phyloP scores from a whole-genome alignment of 306 rosid species.

The Quercus variabilis region DNA sequence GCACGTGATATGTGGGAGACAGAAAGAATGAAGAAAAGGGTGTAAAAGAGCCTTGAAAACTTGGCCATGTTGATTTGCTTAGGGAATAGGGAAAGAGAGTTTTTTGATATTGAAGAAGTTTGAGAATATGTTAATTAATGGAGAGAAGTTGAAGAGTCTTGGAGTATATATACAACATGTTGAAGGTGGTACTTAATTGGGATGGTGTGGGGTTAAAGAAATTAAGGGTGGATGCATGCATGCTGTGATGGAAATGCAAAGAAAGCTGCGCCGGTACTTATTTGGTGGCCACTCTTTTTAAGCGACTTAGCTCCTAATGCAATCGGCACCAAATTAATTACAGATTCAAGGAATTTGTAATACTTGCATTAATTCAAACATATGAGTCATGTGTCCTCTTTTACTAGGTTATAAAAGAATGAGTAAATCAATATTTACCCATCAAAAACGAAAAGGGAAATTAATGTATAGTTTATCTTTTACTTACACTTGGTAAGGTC shows the following conservation, averaged over 20 bases:
- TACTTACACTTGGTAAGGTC: too few relatives aligned
- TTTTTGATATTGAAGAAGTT: constrained; percentile 24
- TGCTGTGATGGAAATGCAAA: neutral
- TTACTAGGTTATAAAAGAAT: too few relatives aligned
- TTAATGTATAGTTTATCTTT: too few relatives aligned
- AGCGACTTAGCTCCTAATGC: neutral
- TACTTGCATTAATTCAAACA: neutral
- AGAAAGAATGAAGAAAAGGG: neutral
- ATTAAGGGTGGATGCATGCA: neutral
- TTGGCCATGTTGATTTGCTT: constrained; percentile 1
- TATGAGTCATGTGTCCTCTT: neutral
- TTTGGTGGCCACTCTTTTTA: neutral
- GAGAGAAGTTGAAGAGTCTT: neutral
- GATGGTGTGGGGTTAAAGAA: neutral
- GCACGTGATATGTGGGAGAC: neutral
- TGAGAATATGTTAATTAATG: neutral
- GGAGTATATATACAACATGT: constrained; percentile 25
- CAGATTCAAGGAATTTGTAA: neutral
- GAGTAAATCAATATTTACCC: too few relatives aligned
- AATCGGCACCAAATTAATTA: neutral
- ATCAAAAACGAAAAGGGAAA: too few relatives aligned
- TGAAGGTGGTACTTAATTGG: too few relatives aligned
- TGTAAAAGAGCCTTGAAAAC: neutral
- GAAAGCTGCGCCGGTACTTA: neutral
- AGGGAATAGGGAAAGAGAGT: neutral